Conservation (phyloP, 1,284 basidiomycete genomes). For the Bjerkandera adusta region DNA sequence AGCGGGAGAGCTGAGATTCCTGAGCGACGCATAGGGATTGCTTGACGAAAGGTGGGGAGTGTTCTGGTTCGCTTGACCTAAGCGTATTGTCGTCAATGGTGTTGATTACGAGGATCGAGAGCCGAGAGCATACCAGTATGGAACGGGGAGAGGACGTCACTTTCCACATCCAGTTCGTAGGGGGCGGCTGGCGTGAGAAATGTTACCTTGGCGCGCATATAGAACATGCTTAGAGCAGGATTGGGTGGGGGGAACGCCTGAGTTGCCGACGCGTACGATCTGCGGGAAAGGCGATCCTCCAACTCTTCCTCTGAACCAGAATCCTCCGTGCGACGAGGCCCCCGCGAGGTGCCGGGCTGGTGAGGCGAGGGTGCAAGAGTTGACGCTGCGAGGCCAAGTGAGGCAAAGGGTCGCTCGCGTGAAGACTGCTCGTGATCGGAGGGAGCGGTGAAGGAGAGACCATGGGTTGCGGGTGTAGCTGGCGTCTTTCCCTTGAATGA, state of each 20-base stretch:
- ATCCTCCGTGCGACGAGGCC: neutral
- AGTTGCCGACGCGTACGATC: slow-evolving; percentile 19
- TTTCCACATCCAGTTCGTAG: slow-evolving; percentile 70
- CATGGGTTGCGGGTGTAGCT: slow-evolving; percentile 4
- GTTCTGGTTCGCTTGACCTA: neutral
- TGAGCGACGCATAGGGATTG: neutral
- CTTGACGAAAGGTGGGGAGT: neutral
- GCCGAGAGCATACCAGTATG: no score
- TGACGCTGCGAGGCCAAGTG: slow-evolving; percentile 15
- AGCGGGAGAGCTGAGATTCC: neutral
- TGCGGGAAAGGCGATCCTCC: neutral
- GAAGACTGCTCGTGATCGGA: neutral
- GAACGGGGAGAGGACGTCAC: slow-evolving; percentile 63
- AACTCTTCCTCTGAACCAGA: neutral
- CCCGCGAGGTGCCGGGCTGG: neutral
- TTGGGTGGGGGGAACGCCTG: slow-evolving; percentile 18
- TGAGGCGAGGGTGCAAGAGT: neutral
- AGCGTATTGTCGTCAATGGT: no score
- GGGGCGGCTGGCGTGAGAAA: slow-evolving; percentile 68
- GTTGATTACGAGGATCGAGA: no score
- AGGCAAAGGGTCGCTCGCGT: slow-evolving; percentile 4
- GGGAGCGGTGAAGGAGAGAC: slow-evolving; percentile 9
- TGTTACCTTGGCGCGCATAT: slow-evolving; percentile 71
- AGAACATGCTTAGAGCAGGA: slow-evolving; percentile 63
- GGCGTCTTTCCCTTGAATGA: slow-evolving; percentile 32